Evolutionary conservation across 805 yeast genomes (phyloP), one percentile per base, ranked within the genome.

Genomic region (Metschnikowia orientalis): DNA sequence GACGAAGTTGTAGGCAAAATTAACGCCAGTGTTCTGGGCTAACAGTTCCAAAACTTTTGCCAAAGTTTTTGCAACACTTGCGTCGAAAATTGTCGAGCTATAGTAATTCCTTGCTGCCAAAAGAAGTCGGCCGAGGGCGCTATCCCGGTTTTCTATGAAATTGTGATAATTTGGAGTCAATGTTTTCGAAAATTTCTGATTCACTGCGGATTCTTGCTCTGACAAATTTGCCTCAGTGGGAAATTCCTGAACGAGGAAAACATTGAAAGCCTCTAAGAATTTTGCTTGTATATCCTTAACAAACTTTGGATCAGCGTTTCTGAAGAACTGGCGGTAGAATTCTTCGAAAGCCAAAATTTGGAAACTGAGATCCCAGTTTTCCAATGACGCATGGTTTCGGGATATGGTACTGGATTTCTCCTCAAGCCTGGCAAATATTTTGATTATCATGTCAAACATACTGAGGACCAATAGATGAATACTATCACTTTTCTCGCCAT

Each of bases 341-440:
- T 26, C 32, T 15, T 47, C 48, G 23, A 53, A 57, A 3, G 55
- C 40, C 34, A 55, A 41, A 4, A 66, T 40, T 11, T 53, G 53
- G 37, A 64, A 64, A 23, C 70, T 54, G 23, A 59, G 45, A 28
- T 67, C 70, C 70, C 76, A 71, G 26, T 64, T 53, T 29, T 59
- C 69, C 29, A 62, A 48, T 8, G 64, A 61, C 16, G 65, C 74
- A 23, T 63, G 61, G 32, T 68, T 61, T 40, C 72, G 61, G 26
- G 63, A 55, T 26, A 73, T 66, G 21, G 58, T 42, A 26, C 62
- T 56, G 6, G 59, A 40, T 15, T 59, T 63, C 35, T 40, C 50
- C 26, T 56, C 54, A 51, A 56, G 61, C 36, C 48, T 42, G 5
- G 31, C 41, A 38, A 67, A 57, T 18, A 65, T 61, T 10, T 37